Percentiles rank a stretch among this genome's conserved stretches.
Conservation (phyloP, 768 basidiomycete genomes). For the Collybia nuda region DNA sequence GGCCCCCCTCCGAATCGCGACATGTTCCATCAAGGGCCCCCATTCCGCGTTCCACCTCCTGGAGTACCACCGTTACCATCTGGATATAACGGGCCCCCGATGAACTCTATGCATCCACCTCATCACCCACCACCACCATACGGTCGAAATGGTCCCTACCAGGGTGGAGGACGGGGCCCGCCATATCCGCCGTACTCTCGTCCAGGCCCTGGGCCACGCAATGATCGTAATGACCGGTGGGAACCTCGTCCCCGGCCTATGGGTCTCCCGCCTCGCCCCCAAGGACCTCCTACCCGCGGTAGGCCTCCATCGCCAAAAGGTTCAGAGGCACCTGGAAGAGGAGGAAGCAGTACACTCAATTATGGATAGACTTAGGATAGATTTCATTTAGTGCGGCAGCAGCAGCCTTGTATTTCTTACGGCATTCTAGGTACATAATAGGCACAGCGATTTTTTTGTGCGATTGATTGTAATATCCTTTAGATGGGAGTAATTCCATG, state of each 20-base stretch:
- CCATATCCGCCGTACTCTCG: slow-evolving; percentile 1
- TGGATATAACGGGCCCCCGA: no score
- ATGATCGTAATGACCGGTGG: slow-evolving; percentile 5
- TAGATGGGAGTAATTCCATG: no score
- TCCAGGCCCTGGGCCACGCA: neutral
- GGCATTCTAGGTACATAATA: neutral
- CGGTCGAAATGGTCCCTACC: no score
- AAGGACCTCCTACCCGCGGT: neutral
- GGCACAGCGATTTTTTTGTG: neutral
- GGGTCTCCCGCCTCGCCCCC: slow-evolving; percentile 4
- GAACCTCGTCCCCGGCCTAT: neutral
- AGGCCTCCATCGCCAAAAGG: neutral
- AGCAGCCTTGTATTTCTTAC: neutral
- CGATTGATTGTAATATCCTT: no score
- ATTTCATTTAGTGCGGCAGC: neutral
- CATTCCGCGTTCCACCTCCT: neutral
- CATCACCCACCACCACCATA: neutral
- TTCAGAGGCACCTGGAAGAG: neutral
- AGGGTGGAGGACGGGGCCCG: neutral
- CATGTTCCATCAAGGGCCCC: neutral
- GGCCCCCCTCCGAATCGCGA: neutral
- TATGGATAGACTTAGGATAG: slow-evolving; percentile 12
- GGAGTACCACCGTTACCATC: neutral
- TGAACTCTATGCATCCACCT: no score
- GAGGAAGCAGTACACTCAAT: slow-evolving; percentile 14